Conservation (phyloP, 805 yeast genomes). For the Sugiyamaella valdiviana region DNA sequence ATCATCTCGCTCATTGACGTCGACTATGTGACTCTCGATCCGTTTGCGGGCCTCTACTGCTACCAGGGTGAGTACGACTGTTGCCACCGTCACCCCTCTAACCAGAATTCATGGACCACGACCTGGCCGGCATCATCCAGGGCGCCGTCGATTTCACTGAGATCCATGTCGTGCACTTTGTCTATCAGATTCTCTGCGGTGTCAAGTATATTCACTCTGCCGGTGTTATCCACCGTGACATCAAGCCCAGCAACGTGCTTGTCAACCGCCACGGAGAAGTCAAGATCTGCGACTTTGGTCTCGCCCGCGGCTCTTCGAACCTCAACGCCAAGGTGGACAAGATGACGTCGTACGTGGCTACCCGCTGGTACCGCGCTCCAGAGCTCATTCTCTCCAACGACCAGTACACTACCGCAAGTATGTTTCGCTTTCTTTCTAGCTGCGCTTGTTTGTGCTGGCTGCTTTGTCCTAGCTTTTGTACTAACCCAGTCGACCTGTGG, state of each 20-base stretch:
- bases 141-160: conserved; percentile 71
- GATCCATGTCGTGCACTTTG: conserved; percentile 67
- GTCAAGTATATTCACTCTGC: conserved; percentile 86
- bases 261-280: conserved; percentile 67
- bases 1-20: conserved; percentile 68
- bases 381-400: conserved; percentile 65
- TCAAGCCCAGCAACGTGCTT: conserved; percentile 85
- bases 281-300: conserved; percentile 90
- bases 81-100: background rate
- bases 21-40: conserved; percentile 58
- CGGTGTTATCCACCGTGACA: conserved; percentile 84
- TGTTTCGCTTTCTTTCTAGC: too few relatives aligned
- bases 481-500: conserved; percentile 72
- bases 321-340: conserved; percentile 13
- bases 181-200: conserved; percentile 81
- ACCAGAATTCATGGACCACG: conserved; percentile 68
- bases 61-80: conserved; percentile 42
- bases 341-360: conserved; percentile 63
- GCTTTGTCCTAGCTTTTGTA: background rate
- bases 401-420: conserved; percentile 48
- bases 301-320: conserved; percentile 64
- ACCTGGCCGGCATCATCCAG: conserved; percentile 65
- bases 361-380: conserved; percentile 95
- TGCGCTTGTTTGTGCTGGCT: too few relatives aligned
- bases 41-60: conserved; percentile 83